Conservation (phyloP, 768 basidiomycete species). For the Roridomyces roridus region DNA sequence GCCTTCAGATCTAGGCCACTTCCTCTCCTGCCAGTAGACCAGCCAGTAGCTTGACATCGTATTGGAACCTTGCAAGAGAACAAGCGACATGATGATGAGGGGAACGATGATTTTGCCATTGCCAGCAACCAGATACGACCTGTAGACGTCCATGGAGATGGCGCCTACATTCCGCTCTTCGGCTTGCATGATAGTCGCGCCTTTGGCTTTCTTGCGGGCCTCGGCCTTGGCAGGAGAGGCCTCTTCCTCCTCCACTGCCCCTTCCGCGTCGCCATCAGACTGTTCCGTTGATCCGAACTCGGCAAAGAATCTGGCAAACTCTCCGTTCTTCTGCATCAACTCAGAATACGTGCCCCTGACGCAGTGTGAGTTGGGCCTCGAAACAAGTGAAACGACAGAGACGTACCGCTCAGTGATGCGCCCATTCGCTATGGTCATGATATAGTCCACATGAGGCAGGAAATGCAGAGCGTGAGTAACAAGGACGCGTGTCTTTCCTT, state of each 20-base stretch:
- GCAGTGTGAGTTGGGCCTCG: not conserved
- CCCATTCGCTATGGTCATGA: constrained; percentile 81
- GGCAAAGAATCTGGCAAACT: constrained; percentile 74
- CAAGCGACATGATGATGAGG: constrained; percentile 62
- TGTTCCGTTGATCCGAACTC: constrained; percentile 81
- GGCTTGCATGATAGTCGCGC: constrained; percentile 74
- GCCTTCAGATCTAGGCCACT: constrained; percentile 63
- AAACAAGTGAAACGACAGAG: not conserved
- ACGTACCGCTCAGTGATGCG: constrained; percentile 66
- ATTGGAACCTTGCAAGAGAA: constrained; percentile 70
- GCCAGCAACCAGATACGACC: constrained; percentile 71
- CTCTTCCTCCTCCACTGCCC: constrained; percentile 47
- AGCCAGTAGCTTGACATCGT: constrained; percentile 84
- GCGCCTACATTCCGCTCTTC: constrained; percentile 87
- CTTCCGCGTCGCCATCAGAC: constrained; percentile 51
- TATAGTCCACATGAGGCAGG: constrained; percentile 86
- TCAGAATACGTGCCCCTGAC: constrained; percentile 70
- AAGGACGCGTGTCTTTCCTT: constrained; percentile 81
- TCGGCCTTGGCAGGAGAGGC: constrained; percentile 36
- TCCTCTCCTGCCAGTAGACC: constrained; percentile 84
- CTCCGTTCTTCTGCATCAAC: constrained; percentile 66
- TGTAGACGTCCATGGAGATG: constrained; percentile 60
- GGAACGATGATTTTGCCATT: constrained; percentile 72
- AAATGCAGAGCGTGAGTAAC: constrained; percentile 94
- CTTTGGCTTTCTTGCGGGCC: constrained; percentile 44